These are phyloP conservation scores for Epichloe aotearoae DNA, from an alignment of 2,329 filamentous ascomycete species.

Conservation along the genomic window DNA sequence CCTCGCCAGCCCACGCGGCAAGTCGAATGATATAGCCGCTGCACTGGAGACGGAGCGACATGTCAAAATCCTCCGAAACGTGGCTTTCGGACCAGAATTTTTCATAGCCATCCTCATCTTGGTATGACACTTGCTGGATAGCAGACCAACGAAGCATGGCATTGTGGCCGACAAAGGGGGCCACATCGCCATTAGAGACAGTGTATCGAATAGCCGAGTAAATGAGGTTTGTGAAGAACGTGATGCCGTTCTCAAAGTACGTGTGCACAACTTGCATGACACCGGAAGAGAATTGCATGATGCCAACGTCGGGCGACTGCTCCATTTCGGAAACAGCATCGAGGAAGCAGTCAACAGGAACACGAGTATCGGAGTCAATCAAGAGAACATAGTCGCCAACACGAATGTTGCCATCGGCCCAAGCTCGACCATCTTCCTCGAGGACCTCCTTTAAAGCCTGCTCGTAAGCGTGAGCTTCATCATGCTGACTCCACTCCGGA, in stretches of 20 bases:
- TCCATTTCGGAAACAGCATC: constrained; percentile 76
- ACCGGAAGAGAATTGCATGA: constrained; percentile 64
- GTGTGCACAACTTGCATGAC: constrained; percentile 69
- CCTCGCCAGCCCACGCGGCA: constrained; percentile 60
- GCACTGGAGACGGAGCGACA: constrained; percentile 64
- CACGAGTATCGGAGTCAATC: constrained; percentile 69
- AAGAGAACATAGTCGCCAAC: constrained; percentile 68
- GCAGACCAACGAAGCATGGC: constrained; percentile 64
- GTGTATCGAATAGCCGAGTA: constrained; percentile 66
- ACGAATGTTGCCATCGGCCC: constrained; percentile 77
- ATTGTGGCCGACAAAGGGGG: constrained; percentile 72
- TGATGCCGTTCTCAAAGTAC: constrained; percentile 59
- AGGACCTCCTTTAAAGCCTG: constrained; percentile 52
- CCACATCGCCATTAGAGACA: constrained; percentile 65
- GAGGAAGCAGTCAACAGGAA: constrained; percentile 62
- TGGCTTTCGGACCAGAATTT: constrained; percentile 75
- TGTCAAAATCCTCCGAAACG: constrained; percentile 72
- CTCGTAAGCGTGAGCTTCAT: constrained; percentile 56
- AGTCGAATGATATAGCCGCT: constrained; percentile 61
- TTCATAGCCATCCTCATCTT: constrained; percentile 56
- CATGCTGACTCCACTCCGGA: constrained; percentile 51
- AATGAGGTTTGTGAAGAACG: constrained; percentile 61
- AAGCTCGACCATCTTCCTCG: constrained; percentile 54
- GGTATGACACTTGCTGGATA: constrained; percentile 59
- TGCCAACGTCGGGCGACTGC: constrained; percentile 62